Base-by-base conservation (phyloP, 2,329 filamentous ascomycete genomes). In the Fusarium ambrosium region DNA sequence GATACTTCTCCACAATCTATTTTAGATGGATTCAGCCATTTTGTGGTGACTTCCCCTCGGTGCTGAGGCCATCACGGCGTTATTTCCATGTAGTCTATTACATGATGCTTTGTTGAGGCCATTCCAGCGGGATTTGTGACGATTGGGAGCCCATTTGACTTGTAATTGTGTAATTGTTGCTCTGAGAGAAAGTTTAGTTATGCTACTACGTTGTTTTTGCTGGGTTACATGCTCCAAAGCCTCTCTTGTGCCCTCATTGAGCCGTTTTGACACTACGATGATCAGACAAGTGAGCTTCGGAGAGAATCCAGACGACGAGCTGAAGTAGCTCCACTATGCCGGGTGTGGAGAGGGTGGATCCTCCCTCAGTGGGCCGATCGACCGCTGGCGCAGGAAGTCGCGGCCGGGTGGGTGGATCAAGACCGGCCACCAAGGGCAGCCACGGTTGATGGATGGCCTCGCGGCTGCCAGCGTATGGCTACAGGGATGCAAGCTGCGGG, bases 401-500 rank as follows among this genome's bases (percentile, higher is more conserved):
- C 36, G 45, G 24, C 18, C 62, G 18, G 34, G 51, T 55, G 48
- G 43, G 71, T 62, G 71, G 61, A 61, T 66, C 61, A n/a, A 41
- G 34, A 29, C 24, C 56, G 48, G 27, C 48, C 48, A 55, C 48
- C 48, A 55, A 34, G 27, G 41, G 8, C 45, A 51, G 64, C 48
- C 65, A 56, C 64, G 55, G 53, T 27, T 7, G 6, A 37, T 60
- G 58, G 29, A 37, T 60, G 58, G 48, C 39, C 37, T 74, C 67
- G n/a, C 34, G 34, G 48, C 71, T 62, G 62, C 71, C 62, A 75
- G 73, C 68, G 67, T 66, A 66, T 76, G 29, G 70, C 62, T 71
- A 72, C 59, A 73, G 72, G 66, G 72, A 73, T 73, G 43, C 45
- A 58, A 45, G 68, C 64, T 72, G 73, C 73, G 73, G 73, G 73